A percentile compares a stretch with the other conserved stretches of the same genome.
Evolutionary conservation across 768 basidiomycete species (phyloP).

Genomic region (Mycena polygramma): DNA sequence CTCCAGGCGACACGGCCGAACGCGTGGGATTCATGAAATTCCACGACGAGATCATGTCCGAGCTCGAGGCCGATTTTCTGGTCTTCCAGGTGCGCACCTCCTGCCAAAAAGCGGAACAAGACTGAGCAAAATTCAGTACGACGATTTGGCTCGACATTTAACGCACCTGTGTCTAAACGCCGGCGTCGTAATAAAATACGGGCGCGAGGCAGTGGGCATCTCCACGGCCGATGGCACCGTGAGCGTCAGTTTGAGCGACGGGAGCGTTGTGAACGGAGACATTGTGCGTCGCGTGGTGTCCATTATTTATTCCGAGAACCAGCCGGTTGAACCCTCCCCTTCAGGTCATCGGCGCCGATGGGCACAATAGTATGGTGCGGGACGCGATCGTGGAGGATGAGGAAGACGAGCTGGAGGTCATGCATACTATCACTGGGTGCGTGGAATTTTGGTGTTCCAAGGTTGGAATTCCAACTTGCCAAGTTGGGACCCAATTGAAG

Average conservation of each 20-base stretch:
- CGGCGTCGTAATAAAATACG: slow-evolving; percentile 18
- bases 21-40: slow-evolving; percentile 25
- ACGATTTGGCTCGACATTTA: slow-evolving; percentile 20
- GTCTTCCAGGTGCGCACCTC: slow-evolving; percentile 15
- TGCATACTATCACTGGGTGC: slow-evolving; percentile 10
- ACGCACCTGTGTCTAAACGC: slow-evolving; percentile 14
- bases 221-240: not conserved
- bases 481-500: too few relatives aligned
- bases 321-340: too few relatives aligned
- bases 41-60: slow-evolving; percentile 19
- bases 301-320: not conserved
- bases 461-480: too few relatives aligned
- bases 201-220: not conserved
- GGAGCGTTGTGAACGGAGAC: slow-evolving; percentile 12
- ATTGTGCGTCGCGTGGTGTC: not conserved
- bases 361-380: slow-evolving; percentile 54
- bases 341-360: slow-evolving; percentile 35
- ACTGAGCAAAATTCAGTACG: slow-evolving; percentile 2
- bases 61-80: slow-evolving; percentile 16
- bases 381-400: slow-evolving; percentile 9
- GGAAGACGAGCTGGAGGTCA: not conserved
- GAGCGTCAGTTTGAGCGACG: slow-evolving; percentile 12
- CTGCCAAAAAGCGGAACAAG: not conserved
- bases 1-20: slow-evolving; percentile 16
- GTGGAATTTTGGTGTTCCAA: not conserved